phyloP scores from a whole-genome alignment of 2,329 filamentous ascomycete species.

The Xylaria sp. region DNA sequence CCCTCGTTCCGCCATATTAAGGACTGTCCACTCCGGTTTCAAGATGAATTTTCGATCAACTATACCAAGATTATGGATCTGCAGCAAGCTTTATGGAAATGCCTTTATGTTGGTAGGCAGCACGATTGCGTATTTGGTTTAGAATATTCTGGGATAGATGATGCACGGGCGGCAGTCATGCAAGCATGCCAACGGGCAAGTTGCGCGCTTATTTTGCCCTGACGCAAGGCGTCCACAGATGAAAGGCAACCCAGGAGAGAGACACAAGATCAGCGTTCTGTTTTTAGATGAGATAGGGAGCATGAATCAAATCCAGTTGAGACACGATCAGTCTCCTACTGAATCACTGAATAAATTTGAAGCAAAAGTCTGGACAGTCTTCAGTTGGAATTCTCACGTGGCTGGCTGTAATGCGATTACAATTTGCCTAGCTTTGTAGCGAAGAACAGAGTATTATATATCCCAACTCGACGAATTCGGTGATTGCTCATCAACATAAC shows the following conservation, averaged over 20 bases:
- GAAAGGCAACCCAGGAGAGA: not conserved
- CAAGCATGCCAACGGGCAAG: not conserved
- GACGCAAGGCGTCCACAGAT: not conserved
- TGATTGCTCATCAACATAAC: not conserved
- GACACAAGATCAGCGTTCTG: not conserved
- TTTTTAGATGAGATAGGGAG: not conserved
- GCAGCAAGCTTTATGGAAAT: not conserved
- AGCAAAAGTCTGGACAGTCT: not conserved
- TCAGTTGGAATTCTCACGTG: not conserved
- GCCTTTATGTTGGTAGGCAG: constrained; percentile 11
- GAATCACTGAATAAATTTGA: not conserved
- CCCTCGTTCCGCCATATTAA: not conserved
- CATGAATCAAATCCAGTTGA: not conserved
- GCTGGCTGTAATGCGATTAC: not conserved
- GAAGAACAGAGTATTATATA: constrained; percentile 1
- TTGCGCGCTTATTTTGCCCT: not conserved
- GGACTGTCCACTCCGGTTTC: not conserved
- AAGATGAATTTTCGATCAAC: not conserved
- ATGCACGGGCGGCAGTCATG: not conserved
- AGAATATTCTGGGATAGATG: not conserved
- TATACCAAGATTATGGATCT: not conserved
- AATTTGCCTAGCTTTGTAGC: constrained; percentile 8
- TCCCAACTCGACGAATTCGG: constrained; percentile 2
- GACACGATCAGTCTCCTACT: not conserved
- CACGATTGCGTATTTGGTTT: not conserved